Evolutionary conservation across 108 stramenopile species (phyloP).

Genomic region (Nitzschia sp.): DNA sequence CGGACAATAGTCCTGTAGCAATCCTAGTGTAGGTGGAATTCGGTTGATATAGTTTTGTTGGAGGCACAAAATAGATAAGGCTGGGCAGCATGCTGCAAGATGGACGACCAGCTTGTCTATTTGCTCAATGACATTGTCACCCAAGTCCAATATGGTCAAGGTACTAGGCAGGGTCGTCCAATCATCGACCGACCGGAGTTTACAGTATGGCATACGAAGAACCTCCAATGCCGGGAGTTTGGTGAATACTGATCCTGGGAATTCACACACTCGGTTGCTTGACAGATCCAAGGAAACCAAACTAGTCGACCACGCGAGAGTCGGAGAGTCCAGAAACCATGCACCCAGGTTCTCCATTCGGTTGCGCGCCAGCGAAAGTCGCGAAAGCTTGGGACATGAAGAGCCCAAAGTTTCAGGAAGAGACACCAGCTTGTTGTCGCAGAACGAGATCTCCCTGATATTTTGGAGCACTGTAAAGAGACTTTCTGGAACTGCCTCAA

Average conservation of each 20-base stretch:
- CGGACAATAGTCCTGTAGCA: slow-evolving; percentile 15
- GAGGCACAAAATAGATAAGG: slow-evolving; percentile 20
- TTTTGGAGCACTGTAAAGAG: slow-evolving; percentile 19
- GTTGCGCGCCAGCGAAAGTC: slow-evolving; percentile 17
- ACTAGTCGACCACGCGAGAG: slow-evolving; percentile 7
- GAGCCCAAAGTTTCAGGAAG: slow-evolving; percentile 10
- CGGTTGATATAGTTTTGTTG: slow-evolving; percentile 19
- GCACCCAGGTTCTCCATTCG: slow-evolving; percentile 3
- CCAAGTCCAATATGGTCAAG: slow-evolving; percentile 28
- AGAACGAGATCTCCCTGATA: slow-evolving; percentile 14
- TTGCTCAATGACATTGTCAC: slow-evolving; percentile 35
- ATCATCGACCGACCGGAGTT: slow-evolving; percentile 16
- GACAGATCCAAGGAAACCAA: slow-evolving; percentile 26
- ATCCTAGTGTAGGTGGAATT: slow-evolving; percentile 36
- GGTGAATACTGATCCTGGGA: slow-evolving; percentile 9
- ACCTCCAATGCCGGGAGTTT: slow-evolving; percentile 12
- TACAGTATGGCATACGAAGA: slow-evolving; percentile 24
- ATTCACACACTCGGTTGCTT: slow-evolving; percentile 11
- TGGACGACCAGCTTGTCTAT: slow-evolving; percentile 20
- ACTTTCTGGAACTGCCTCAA: slow-evolving; percentile 21
- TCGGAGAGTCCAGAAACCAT: not conserved
- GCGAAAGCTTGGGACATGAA: slow-evolving; percentile 10
- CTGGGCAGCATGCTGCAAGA: slow-evolving; percentile 17
- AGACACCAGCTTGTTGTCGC: slow-evolving; percentile 2
- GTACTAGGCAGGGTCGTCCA: slow-evolving; percentile 14